Evolutionary conservation across 2,329 filamentous ascomycete genomes (phyloP), one percentile per base, ranked within the genome.

Genomic region (Parascedosporium putredinis): DNA sequence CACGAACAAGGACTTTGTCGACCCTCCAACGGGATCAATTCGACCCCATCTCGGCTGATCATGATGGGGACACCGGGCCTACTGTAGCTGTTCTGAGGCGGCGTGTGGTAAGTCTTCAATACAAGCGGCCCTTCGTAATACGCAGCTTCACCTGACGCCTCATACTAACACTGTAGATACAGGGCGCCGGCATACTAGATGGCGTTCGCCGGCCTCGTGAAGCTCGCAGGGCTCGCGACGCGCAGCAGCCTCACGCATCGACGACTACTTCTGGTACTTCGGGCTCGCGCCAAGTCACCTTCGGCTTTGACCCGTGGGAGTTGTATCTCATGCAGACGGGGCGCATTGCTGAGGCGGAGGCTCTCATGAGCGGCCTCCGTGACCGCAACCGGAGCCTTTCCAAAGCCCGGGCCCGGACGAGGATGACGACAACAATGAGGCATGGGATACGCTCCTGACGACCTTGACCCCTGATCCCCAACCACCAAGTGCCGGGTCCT

Each of bases 391-490:
- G 88, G 57, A 95, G 88, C 63, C 68, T 88, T 45, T 20, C n/a
- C 38, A 42, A 42, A 20, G 20, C 23, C 20, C 38, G 12, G 20
- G 16, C 12, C 38, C 38, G 3, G 38, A 42, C 14, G 38, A 42
- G 38, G 38, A 40, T n/a, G 38, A 42, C 1, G 83, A 84, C 49
- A 73, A 70, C 34, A 75, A 79, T 54, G 73, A 75, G 46, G 72
- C 73, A 1, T 96, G 90, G 90, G 84, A 91, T 52, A 88, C 83
- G 3, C 79, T 96, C 49, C 71, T 89, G 51, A 83, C 78, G 5
- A 94, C 87, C 0, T 76, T 96, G 53, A 83, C 86, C 0, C 87
- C 88, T 1, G 89, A 95, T 62, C 81, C 84, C 14, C 84, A 87
- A 53, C 76, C 87, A 2, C 88, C 89, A 1, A 94, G 86, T 57